These are phyloP conservation scores for Penicillium rolfsii DNA, from an alignment of 2,329 filamentous ascomycete genomes.

Conservation along the genomic window DNA sequence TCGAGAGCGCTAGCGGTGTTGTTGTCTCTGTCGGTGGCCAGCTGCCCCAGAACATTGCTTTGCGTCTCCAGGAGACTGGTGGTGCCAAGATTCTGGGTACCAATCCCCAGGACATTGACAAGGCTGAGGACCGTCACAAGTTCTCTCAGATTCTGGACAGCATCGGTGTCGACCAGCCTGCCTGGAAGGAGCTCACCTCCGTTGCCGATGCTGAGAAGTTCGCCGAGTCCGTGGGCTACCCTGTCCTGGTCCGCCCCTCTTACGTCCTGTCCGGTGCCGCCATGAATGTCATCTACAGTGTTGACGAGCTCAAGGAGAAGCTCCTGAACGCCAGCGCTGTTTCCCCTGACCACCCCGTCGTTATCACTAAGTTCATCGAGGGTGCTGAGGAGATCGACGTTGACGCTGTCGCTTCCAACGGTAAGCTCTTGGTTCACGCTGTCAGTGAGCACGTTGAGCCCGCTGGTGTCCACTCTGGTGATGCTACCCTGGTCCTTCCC, in stretches of 20 bases:
- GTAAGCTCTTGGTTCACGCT: conserved; percentile 86
- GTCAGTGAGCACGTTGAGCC: conserved; percentile 96
- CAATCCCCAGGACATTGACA: conserved; percentile 92
- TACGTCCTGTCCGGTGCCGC: conserved; percentile 97
- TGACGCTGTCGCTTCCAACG: conserved; percentile 84
- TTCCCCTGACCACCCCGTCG: conserved; percentile 94
- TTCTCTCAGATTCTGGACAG: conserved; percentile 97
- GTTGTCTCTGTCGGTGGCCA: conserved; percentile 96
- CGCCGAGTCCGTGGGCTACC: conserved; percentile 82
- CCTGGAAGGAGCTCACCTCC: conserved; percentile 95
- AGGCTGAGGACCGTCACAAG: conserved; percentile 96
- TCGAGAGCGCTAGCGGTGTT: conserved; percentile 81
- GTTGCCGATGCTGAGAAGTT: conserved; percentile 86
- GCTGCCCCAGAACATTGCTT: conserved; percentile 94
- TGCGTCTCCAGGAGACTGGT: conserved; percentile 88
- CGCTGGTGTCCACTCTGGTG: conserved; percentile 96
- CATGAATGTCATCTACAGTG: conserved; percentile 93
- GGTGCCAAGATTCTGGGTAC: conserved; percentile 91
- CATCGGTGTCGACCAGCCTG: conserved; percentile 94
- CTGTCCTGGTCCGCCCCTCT: conserved; percentile 89
- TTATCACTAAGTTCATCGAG: conserved; percentile 98
- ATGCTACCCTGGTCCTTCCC: conserved; percentile 91
- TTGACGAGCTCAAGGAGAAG: conserved; percentile 91
- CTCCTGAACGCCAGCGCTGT: conserved; percentile 86
- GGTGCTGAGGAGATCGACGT: conserved; percentile 96